Evolutionary conservation across 306 rosid species (phyloP).

Genomic region (Notholithocarpus densiflorus): DNA sequence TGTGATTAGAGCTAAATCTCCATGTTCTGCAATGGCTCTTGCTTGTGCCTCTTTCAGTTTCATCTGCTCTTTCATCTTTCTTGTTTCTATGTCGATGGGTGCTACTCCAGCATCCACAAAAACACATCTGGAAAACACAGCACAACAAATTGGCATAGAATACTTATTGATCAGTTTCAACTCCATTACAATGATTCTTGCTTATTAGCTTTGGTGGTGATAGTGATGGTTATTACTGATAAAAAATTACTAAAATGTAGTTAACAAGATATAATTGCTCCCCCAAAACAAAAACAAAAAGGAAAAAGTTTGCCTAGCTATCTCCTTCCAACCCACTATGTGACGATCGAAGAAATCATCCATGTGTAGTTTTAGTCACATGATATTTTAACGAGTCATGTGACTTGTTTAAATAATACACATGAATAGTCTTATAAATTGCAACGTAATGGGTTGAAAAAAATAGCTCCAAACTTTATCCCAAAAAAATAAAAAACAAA

Average conservation of each 20-base stretch:
- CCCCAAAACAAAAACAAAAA: neutral
- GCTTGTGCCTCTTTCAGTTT: slow-evolving; percentile 69
- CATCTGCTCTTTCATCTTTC: slow-evolving; percentile 85
- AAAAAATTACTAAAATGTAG: neutral
- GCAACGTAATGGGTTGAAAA: no score
- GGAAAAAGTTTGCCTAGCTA: no score
- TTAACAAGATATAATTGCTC: neutral
- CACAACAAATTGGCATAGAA: slow-evolving; percentile 7
- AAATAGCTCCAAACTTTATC: neutral
- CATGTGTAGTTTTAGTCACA: no score
- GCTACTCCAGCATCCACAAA: slow-evolving; percentile 98
- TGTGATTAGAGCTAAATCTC: slow-evolving; percentile 81
- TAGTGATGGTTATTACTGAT: neutral
- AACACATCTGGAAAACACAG: slow-evolving; percentile 66
- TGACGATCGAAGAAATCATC: no score
- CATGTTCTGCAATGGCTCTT: slow-evolving; percentile 80
- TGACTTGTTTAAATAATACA: no score
- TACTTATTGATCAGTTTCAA: neutral
- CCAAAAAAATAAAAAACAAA: neutral
- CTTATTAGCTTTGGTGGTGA: neutral
- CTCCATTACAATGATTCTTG: neutral
- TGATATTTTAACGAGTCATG: no score
- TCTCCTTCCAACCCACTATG: no score
- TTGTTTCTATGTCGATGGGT: slow-evolving; percentile 77
- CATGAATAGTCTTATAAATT: no score